Conservation (phyloP, 2,329 filamentous ascomycete genomes). For the Aspergillus thermomutatus region DNA sequence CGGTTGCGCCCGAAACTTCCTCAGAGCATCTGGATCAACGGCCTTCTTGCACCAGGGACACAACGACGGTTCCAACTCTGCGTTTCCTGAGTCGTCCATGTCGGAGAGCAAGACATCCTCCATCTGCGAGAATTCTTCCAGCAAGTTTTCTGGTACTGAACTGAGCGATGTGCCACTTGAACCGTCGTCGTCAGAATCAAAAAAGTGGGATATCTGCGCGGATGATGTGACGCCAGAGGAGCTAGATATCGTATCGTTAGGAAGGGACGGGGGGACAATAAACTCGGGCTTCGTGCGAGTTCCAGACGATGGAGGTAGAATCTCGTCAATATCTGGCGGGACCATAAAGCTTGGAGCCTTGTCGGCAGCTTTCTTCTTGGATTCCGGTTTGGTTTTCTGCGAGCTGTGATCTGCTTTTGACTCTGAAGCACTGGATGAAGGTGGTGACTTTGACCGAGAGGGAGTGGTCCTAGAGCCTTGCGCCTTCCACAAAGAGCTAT, state of each 20-base stretch:
- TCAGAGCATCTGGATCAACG: constrained; percentile 56
- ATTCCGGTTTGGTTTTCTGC: constrained; percentile 7
- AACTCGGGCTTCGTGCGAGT: constrained; percentile 14
- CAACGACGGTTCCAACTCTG: constrained; percentile 24
- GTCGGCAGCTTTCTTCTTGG: not conserved
- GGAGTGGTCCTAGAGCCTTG: constrained; percentile 15
- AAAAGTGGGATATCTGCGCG: constrained; percentile 13
- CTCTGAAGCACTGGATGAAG: constrained; percentile 5
- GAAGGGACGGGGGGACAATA: constrained; percentile 23
- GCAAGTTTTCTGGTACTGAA: constrained; percentile 20
- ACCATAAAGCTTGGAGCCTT: constrained; percentile 21
- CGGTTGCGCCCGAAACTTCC: constrained; percentile 45
- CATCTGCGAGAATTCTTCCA: constrained; percentile 15
- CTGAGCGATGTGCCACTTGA: constrained; percentile 32
- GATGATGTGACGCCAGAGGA: constrained; percentile 28
- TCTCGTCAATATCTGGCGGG: constrained; percentile 22
- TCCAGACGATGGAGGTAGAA: constrained; percentile 11
- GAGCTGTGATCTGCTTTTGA: constrained; percentile 6
- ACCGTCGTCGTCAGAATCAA: constrained; percentile 25
- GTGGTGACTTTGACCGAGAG: constrained; percentile 3
- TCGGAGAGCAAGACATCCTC: constrained; percentile 14
- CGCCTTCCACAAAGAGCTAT: constrained; percentile 8
- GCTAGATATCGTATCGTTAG: constrained; percentile 21
- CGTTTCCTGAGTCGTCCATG: constrained; percentile 4
- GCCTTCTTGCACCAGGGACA: constrained; percentile 67